Percentiles rank a stretch among this genome's conserved stretches.
These are phyloP conservation scores for Ligustrum vulgare DNA, from an alignment of 257 asterid genomes.

Conservation along the genomic window DNA sequence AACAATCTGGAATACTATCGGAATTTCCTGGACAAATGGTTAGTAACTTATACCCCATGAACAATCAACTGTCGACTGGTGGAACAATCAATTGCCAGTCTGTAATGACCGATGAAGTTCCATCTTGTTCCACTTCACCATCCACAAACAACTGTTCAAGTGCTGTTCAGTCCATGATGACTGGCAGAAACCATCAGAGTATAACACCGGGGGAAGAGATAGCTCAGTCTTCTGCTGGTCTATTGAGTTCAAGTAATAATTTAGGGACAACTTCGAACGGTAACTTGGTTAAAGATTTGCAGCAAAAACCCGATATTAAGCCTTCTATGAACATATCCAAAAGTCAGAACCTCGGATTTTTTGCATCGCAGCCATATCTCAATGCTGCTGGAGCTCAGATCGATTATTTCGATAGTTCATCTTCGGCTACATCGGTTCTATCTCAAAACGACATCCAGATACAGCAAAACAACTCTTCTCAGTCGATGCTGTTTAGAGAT, in stretches of 20 bases:
- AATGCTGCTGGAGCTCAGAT: constrained; percentile 55
- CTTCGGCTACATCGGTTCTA: constrained; percentile 87
- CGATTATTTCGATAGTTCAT: constrained; percentile 85
- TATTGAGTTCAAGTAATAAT: constrained; percentile 42
- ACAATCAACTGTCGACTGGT: constrained; percentile 53
- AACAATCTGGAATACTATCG: constrained; percentile 46
- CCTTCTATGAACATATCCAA: constrained; percentile 54
- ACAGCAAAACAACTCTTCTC: constrained; percentile 61
- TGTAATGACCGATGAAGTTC: constrained; percentile 76
- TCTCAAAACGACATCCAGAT: constrained; percentile 69
- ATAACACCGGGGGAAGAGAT: constrained; percentile 47
- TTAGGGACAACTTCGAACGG: constrained; percentile 48
- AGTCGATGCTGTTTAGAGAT: constrained; percentile 63
- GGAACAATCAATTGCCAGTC: constrained; percentile 60
- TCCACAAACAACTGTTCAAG: constrained; percentile 78
- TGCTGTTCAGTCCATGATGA: constrained; percentile 49
- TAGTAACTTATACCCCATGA: constrained; percentile 36
- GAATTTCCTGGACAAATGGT: constrained; percentile 56
- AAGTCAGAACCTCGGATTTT: constrained; percentile 63
- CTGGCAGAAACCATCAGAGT: constrained; percentile 41
- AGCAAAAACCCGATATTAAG: constrained; percentile 55
- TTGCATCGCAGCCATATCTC: constrained; percentile 54
- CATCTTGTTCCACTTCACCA: constrained; percentile 94
- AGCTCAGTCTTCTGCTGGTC: constrained; percentile 51
- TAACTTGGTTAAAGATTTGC: constrained; percentile 50